phyloP scores from a whole-genome alignment of 1,139 yeast genomes.

The Tardiomyces blankii region DNA sequence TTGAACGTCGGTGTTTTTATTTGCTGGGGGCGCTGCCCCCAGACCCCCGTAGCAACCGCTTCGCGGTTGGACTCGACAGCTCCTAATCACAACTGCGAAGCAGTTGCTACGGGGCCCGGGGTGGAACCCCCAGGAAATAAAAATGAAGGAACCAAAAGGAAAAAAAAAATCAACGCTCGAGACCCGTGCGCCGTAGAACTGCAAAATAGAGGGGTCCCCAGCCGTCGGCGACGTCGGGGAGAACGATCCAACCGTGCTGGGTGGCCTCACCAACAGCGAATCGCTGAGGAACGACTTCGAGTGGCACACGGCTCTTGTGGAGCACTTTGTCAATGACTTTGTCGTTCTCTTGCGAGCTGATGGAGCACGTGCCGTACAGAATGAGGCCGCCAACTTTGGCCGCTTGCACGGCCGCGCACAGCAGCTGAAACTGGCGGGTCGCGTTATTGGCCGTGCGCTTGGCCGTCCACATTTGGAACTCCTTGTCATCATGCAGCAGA shows the following conservation, averaged over 20 bases:
- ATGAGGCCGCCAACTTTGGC: neutral
- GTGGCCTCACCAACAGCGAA: neutral
- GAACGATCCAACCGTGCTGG: neutral
- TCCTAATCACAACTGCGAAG: no score
- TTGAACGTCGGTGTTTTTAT: no score
- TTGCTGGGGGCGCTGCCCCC: no score
- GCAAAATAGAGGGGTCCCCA: neutral
- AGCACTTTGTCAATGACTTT: neutral
- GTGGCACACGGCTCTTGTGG: neutral
- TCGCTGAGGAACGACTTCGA: neutral
- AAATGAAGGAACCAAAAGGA: no score
- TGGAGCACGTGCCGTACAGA: neutral
- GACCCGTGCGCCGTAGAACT: neutral
- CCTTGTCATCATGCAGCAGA: neutral
- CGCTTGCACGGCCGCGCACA: neutral
- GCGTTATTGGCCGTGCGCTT: neutral
- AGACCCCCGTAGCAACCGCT: no score
- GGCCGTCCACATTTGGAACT: neutral
- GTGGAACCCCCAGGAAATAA: no score
- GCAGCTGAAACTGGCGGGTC: neutral
- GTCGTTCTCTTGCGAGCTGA: neutral
- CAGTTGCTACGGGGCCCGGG: no score
- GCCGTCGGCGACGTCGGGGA: neutral
- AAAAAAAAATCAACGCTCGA: no score
- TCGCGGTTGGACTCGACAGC: no score